Evolutionary conservation across 2,329 filamentous ascomycete species (phyloP).

Genomic region (Ceratocystis ficicola): DNA sequence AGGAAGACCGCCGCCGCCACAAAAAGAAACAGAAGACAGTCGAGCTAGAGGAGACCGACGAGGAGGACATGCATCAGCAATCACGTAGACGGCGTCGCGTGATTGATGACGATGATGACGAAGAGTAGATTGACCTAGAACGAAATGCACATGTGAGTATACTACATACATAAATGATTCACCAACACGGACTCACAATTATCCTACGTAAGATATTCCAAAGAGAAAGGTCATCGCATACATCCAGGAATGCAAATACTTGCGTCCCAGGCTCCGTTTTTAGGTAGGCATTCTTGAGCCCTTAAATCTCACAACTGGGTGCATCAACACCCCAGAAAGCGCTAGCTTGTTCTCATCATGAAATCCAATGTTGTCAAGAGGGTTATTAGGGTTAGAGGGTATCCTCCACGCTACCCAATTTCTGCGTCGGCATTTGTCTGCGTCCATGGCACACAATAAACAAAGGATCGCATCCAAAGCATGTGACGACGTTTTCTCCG

Average conservation of each 20-base stretch:
- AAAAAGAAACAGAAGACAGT: conserved; percentile 42
- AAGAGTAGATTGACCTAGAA: conserved; percentile 24
- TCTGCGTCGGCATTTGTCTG: neutral
- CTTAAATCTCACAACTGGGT: too few relatives aligned
- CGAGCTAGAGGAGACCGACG: conserved; percentile 35
- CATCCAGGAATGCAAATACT: too few relatives aligned
- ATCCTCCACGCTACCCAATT: neutral
- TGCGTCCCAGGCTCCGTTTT: too few relatives aligned
- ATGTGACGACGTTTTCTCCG: neutral
- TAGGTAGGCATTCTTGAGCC: too few relatives aligned
- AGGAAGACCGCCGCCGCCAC: conserved; percentile 30
- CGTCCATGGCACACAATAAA: neutral
- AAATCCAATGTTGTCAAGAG: neutral
- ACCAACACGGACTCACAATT: neutral
- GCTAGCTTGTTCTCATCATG: too few relatives aligned
- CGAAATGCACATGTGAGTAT: neutral
- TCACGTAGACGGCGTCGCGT: conserved; percentile 43
- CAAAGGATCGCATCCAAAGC: neutral
- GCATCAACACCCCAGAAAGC: too few relatives aligned
- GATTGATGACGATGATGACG: conserved; percentile 50
- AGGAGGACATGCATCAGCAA: conserved; percentile 44
- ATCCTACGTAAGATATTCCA: neutral
- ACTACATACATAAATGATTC: neutral
- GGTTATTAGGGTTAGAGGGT: neutral
- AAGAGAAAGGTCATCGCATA: neutral